Conservation (phyloP, 495 filamentous ascomycete species). For the Xylaria cubensis region DNA sequence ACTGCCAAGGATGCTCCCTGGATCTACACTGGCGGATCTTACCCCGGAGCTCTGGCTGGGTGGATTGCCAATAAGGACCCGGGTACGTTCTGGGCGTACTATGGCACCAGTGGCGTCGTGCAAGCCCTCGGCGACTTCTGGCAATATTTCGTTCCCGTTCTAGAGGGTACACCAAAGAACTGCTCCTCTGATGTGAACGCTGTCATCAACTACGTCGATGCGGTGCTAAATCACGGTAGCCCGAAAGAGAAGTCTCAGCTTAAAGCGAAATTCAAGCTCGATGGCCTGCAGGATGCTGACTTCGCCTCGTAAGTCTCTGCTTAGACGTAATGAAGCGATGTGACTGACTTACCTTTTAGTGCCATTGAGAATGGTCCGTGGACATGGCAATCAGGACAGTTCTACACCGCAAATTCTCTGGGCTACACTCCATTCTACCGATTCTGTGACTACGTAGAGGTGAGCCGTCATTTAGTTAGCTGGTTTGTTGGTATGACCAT, state of each 20-base stretch:
- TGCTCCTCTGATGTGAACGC: conserved; percentile 63
- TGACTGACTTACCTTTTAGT: conserved; percentile 41
- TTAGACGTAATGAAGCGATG: conserved; percentile 47
- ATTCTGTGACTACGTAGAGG: conserved; percentile 56
- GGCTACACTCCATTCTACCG: conserved; percentile 59
- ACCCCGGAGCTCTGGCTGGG: conserved; percentile 67
- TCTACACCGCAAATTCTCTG: conserved; percentile 45
- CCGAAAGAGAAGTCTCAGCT: conserved; percentile 53
- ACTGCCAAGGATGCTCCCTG: conserved; percentile 65
- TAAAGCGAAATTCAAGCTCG: conserved; percentile 65
- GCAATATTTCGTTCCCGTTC: conserved; percentile 70
- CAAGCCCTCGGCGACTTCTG: conserved; percentile 69
- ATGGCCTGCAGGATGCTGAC: conserved; percentile 61
- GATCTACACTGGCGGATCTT: conserved; percentile 69
- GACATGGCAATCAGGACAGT: conserved; percentile 61
- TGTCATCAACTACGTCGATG: conserved; percentile 65
- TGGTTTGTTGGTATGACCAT: background rate
- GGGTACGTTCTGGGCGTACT: conserved; percentile 73
- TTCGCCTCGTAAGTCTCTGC: conserved; percentile 51
- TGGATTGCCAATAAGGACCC: conserved; percentile 67
- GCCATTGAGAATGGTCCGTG: conserved; percentile 61
- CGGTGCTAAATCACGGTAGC: conserved; percentile 50
- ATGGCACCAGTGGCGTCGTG: conserved; percentile 67
- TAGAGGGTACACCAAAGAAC: conserved; percentile 67
- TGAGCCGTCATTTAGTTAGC: conserved; percentile 4